Evolutionary conservation across 495 filamentous ascomycete species (phyloP).

Genomic region (Delitschia confertaspora): DNA sequence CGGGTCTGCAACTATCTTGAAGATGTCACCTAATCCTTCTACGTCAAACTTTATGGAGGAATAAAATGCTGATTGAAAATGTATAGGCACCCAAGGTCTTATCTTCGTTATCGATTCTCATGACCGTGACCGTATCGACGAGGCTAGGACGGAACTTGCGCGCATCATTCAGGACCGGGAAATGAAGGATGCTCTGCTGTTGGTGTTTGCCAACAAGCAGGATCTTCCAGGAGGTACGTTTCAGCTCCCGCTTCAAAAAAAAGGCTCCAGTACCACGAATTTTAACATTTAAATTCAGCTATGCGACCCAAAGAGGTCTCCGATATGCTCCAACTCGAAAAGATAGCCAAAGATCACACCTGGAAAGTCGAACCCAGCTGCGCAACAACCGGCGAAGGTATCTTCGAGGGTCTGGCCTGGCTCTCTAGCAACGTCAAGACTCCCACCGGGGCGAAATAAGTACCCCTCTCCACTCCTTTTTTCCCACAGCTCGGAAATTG

Average conservation of each 20-base stretch:
- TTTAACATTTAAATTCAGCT: slow-evolving; percentile 46
- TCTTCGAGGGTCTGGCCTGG: slow-evolving; percentile 90
- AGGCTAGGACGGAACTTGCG: slow-evolving; percentile 81
- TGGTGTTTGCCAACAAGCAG: slow-evolving; percentile 98
- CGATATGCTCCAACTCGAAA: slow-evolving; percentile 70
- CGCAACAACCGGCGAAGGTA: slow-evolving; percentile 85
- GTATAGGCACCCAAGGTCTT: slow-evolving; percentile 79
- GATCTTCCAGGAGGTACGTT: slow-evolving; percentile 69
- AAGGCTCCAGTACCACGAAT: too few relatives aligned
- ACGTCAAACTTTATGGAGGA: not conserved
- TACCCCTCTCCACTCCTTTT: not conserved
- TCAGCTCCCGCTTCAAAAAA: not conserved
- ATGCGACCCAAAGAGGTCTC: slow-evolving; percentile 82
- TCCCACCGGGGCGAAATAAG: slow-evolving; percentile 24
- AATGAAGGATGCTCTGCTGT: slow-evolving; percentile 90
- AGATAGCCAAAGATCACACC: slow-evolving; percentile 74
- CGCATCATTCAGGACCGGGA: slow-evolving; percentile 95
- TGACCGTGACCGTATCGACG: slow-evolving; percentile 77
- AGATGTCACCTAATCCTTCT: not conserved
- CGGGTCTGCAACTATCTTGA: not conserved
- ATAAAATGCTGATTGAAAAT: not conserved
- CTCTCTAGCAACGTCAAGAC: slow-evolving; percentile 85
- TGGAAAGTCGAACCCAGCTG: slow-evolving; percentile 97
- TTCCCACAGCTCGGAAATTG: not conserved
- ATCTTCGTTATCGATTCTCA: slow-evolving; percentile 96